Percentiles rank a stretch among this genome's conserved stretches.
Evolutionary conservation across 2,329 filamentous ascomycete genomes (phyloP).

Genomic region (Ustulina deusta): DNA sequence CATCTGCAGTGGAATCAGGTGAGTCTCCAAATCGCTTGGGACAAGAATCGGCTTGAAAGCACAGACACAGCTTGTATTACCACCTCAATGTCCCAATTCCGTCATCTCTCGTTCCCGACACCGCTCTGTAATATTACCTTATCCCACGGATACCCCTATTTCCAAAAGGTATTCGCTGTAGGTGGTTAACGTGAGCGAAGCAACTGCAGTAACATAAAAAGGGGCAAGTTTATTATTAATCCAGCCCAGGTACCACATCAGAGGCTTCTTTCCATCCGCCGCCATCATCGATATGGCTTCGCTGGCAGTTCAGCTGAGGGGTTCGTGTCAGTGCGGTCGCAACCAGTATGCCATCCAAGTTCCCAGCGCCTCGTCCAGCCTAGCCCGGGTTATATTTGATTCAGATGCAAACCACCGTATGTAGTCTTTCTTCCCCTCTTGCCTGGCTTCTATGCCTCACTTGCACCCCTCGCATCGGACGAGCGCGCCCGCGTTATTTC

Average conservation of each 20-base stretch:
- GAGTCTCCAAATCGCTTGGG: conserved; percentile 8
- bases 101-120: neutral
- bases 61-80: neutral
- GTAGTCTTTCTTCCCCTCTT: conserved; percentile 52
- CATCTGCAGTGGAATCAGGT: neutral
- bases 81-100: neutral
- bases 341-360: conserved; percentile 83
- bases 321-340: conserved; percentile 86
- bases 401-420: conserved; percentile 77
- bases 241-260: conserved; percentile 3
- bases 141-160: neutral
- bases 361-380: conserved; percentile 67
- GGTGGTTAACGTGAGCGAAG: conserved; percentile 6
- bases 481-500: conserved; percentile 5
- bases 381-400: conserved; percentile 80
- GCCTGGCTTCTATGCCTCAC: neutral
- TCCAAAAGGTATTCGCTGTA: conserved; percentile 6
- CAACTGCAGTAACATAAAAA: neutral
- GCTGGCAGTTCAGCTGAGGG: conserved; percentile 63
- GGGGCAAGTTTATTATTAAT: neutral
- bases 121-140: neutral
- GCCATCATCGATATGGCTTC: conserved; percentile 27
- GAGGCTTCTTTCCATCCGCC: neutral
- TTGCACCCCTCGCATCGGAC: no score
- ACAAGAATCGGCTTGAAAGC: neutral